These are phyloP conservation scores for Heliamphora pulchella DNA, from an alignment of 179 eudicot species.

Conservation along the genomic window DNA sequence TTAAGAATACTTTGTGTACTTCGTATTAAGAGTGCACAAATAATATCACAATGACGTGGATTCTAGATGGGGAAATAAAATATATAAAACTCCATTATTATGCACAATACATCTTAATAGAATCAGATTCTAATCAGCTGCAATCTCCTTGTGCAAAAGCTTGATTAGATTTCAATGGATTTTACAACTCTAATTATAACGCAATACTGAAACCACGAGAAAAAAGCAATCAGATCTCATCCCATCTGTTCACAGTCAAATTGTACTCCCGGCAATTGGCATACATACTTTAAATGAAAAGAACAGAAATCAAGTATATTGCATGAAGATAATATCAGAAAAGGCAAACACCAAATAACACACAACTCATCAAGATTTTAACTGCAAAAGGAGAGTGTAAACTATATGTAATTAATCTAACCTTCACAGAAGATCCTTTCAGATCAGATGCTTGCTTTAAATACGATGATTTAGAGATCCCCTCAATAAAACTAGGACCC, in stretches of 20 bases:
- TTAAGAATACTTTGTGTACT: background rate
- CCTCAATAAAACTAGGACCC: conserved; percentile 75
- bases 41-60: background rate
- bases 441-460: conserved; percentile 76
- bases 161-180: background rate
- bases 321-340: background rate
- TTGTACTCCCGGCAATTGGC: too few species aligned
- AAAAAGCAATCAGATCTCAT: background rate
- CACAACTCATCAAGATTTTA: background rate
- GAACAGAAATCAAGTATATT: background rate
- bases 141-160: background rate
- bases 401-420: conserved; percentile 11
- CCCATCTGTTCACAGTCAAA: too few species aligned
- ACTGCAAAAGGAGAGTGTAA: background rate
- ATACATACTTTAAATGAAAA: background rate
- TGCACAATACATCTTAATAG: background rate
- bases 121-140: background rate
- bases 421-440: conserved; percentile 82
- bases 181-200: background rate
- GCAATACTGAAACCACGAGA: background rate
- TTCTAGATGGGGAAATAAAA: background rate
- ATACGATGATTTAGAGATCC: conserved; percentile 78
- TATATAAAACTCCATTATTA: too few species aligned
- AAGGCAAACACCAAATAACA: background rate
- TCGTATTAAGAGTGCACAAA: background rate